These are phyloP conservation scores for Chalciporus piperatus DNA, from an alignment of 768 basidiomycete genomes.

Conservation along the genomic window DNA sequence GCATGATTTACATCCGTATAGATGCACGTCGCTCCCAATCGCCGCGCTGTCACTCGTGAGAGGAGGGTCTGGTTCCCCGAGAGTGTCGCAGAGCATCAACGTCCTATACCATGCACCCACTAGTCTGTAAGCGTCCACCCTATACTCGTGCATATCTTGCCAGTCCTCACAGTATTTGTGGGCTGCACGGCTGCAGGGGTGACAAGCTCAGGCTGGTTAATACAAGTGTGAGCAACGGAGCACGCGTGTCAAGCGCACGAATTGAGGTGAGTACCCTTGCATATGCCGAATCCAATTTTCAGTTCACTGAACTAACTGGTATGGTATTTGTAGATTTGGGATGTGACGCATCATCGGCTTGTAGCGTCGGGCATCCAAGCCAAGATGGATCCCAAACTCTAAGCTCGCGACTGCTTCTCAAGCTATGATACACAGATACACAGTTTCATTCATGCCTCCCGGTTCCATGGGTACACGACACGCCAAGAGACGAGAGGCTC, in stretches of 20 bases:
- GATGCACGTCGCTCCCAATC: slow-evolving; percentile 43
- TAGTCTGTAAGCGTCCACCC: slow-evolving; percentile 29
- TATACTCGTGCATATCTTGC: background rate
- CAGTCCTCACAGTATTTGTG: background rate
- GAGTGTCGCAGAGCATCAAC: slow-evolving; percentile 47
- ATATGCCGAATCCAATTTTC: background rate
- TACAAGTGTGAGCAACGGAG: slow-evolving; percentile 34
- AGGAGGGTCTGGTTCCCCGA: slow-evolving; percentile 27
- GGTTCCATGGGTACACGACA: background rate
- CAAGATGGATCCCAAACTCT: slow-evolving; percentile 34
- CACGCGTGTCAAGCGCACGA: slow-evolving; percentile 32
- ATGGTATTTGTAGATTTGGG: slow-evolving; percentile 37
- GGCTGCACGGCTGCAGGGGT: slow-evolving; percentile 33
- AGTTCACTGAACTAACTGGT: background rate
- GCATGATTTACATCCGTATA: slow-evolving; percentile 14
- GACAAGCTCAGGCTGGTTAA: slow-evolving; percentile 42
- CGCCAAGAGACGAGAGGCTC: background rate
- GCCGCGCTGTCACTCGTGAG: slow-evolving; percentile 33
- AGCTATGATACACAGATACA: no score
- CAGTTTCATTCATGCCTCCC: background rate
- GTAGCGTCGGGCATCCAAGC: slow-evolving; percentile 44
- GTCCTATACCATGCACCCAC: slow-evolving; percentile 44
- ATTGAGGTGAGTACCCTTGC: slow-evolving; percentile 35
- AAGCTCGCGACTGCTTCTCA: background rate
- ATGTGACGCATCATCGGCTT: slow-evolving; percentile 35